Evolutionary conservation across 805 yeast genomes (phyloP), one percentile per base, ranked within the genome.

Genomic region (Yarrowia porcina): DNA sequence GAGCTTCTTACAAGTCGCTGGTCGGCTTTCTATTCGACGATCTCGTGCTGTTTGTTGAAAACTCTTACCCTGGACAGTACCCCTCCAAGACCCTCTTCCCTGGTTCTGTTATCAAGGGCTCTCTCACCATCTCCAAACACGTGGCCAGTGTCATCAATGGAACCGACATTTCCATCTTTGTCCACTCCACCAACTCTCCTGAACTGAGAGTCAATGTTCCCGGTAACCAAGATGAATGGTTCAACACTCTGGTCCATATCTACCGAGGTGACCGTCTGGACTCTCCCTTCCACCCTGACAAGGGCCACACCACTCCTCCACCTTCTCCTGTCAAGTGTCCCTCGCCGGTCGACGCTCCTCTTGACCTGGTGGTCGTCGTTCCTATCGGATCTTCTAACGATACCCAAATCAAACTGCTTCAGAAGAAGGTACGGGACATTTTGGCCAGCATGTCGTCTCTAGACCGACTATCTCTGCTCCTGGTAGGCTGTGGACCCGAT

Each of bases 1-100:
- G 59, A n/a, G 6, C 17, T 8, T 12, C 44, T 2, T 52, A 52
- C 44, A 52, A 36, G 28, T 25, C 44, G 11, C 33, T 52, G 59
- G 44, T 52, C 7, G 59, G 59, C n/a, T 52, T 25, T 9, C 32
- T 52, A 12, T 52, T 52, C 12, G 59, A 36, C 25, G 59, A 52
- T 9, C 59, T 52, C 3, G 28, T 52, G 8, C 59, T 52, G 23
- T 52, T 52, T 27, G 44, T 52, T 9, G 59, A 52, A 25, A 52
- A 52, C 59, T 25, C 59, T 4, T 36, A 35, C 33, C 59, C 59
- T 25, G 59, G 44, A 2, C 4, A 18, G 23, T 11, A 23, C 44
- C 18, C 44, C 12, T 25, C 59, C 4, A 52, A 36, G 44, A 36
- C 44, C 12, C 44, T 52, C 11, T 52, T 52, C 38, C 59, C 59